Evolutionary conservation across 345 rosid genomes (phyloP).

Genomic region (Acer negundo): DNA sequence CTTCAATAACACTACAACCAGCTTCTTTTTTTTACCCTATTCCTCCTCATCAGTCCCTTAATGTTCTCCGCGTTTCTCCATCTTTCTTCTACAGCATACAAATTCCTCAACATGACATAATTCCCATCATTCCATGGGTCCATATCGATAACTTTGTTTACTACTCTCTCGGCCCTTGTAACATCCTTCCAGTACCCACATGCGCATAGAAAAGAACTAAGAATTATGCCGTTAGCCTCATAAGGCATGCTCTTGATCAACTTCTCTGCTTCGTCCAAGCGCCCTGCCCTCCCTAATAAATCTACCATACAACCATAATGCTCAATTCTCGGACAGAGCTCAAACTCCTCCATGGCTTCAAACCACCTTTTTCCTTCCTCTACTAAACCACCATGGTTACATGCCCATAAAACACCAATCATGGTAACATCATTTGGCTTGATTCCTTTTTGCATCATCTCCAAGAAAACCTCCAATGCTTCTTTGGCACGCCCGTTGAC

Average conservation of each 20-base stretch:
- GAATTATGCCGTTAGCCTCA: constrained; percentile 60
- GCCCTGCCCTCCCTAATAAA: constrained; percentile 71
- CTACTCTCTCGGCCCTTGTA: constrained; percentile 50
- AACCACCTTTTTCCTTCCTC: constrained; percentile 78
- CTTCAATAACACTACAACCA: constrained; percentile 71
- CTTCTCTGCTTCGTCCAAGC: constrained; percentile 82
- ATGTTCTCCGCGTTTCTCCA: constrained; percentile 63
- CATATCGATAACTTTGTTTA: constrained; percentile 35
- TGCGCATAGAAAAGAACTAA: constrained; percentile 70
- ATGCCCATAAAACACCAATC: constrained; percentile 70
- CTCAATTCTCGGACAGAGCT: constrained; percentile 55
- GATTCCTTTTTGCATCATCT: constrained; percentile 50
- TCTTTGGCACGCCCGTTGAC: constrained; percentile 63
- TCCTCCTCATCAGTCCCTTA: constrained; percentile 62
- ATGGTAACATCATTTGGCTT: constrained; percentile 67
- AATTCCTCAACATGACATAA: constrained; percentile 60
- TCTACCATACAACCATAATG: constrained; percentile 80
- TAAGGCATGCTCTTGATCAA: constrained; percentile 67
- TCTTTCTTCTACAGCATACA: constrained; percentile 60
- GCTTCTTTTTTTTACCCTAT: constrained; percentile 60
- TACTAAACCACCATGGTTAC: constrained; percentile 76
- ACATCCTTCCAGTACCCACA: constrained; percentile 57
- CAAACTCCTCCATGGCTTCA: constrained; percentile 49
- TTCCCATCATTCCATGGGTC: constrained; percentile 68
- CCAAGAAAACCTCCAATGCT: constrained; percentile 51